phyloP scores from a whole-genome alignment of 129 eudicot species.

The Chrysanthemum makinoi region DNA sequence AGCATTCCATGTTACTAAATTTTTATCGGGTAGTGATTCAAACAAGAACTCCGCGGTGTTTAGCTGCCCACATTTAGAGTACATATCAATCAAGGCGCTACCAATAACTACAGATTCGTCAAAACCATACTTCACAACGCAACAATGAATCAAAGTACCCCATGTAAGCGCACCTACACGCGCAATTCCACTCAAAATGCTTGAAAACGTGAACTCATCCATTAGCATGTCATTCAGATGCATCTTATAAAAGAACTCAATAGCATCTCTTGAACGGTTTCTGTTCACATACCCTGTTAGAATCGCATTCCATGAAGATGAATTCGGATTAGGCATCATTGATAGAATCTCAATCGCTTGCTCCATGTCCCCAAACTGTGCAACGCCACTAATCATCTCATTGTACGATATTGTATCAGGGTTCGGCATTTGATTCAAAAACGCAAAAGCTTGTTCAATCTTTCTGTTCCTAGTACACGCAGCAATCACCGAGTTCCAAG shows the following conservation, averaged over 20 bases:
- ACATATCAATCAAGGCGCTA: conserved; percentile 72
- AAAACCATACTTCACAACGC: conserved; percentile 43
- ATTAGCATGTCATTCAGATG: conserved; percentile 35
- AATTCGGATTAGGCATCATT: conserved; percentile 59
- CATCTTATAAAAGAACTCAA: conserved; percentile 55
- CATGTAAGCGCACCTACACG: conserved; percentile 45
- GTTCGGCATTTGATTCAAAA: conserved; percentile 54
- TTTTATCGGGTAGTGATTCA: conserved; percentile 40
- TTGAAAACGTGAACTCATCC: conserved; percentile 82
- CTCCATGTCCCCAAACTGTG: conserved; percentile 65
- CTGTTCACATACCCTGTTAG: conserved; percentile 71
- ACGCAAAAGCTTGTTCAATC: conserved; percentile 52
- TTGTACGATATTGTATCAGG: conserved; percentile 77
- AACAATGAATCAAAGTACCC: conserved; percentile 66
- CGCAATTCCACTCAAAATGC: conserved; percentile 69
- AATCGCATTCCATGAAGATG: conserved; percentile 82
- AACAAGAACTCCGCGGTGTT: conserved; percentile 50
- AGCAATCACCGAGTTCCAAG: conserved; percentile 76
- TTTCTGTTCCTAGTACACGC: conserved; percentile 64
- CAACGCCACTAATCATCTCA: conserved; percentile 69
- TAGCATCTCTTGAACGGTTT: conserved; percentile 43
- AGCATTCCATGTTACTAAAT: conserved; percentile 71
- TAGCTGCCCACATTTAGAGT: conserved; percentile 64
- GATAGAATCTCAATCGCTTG: conserved; percentile 48
- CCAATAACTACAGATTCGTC: conserved; percentile 58